Evolutionary conservation across 148 eudicot species (phyloP), one percentile per base, ranked within the genome.

Genomic region (Camellia sinensis): DNA sequence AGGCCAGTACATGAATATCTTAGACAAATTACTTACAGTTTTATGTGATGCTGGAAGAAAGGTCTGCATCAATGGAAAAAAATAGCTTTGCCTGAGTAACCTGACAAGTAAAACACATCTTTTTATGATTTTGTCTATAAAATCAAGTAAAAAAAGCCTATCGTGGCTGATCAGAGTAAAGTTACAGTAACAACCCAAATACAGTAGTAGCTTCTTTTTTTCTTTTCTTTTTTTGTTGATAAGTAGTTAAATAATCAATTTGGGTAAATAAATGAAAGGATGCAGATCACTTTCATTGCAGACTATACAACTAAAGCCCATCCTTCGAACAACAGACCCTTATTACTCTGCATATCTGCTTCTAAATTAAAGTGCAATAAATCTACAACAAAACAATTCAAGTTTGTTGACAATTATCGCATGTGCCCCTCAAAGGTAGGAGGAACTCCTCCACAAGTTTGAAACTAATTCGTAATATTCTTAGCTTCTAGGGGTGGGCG

Each of bases 1-100:
- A 69, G 21, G 29, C 46, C 21, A 37, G 73, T 9, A 52, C 57
- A 50, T 18, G 14, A 74, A 50, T 37, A 54, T 14, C 6, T n/a
- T 65, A 17, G 2, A 8, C 37, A n/a, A 78, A 74, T 19, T 45
- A 80, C 82, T 80, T 73, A 66, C 78, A 74, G 4, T 54, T 56
- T 22, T 53, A 65, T 43, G 43, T n/a, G 78, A 56, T 74, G 52
- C 59, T 66, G 37, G 71, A 11, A 15, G 41, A 80, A 53, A 66
- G 46, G 66, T 43, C 48, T 7, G 41, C 21, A 22, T 43, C 61
- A 74, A 40, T 71, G 48, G 48, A 73, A 65, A 72, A 40, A 73
- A 64, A 22, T 57, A 69, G 81, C 71, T 73, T 61, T 41, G 67
- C 40, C n/a, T 1, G 14, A 41, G 37, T 72, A 57, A 54, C 78